Evolutionary conservation across 2,329 filamentous ascomycete species (phyloP).

Genomic region (Venturiaceae sp.): DNA sequence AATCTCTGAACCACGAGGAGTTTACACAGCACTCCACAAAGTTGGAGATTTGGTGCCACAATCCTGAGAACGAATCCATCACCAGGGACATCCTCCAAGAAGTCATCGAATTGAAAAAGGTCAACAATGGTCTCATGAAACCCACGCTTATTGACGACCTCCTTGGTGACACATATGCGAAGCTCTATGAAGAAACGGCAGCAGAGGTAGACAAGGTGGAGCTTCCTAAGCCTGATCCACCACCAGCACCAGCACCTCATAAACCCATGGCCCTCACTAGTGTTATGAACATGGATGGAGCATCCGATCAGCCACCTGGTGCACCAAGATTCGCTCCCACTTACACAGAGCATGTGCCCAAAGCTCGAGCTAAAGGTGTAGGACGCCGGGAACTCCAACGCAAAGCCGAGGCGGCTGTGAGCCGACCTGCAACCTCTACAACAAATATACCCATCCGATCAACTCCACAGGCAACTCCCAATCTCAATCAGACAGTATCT

Average conservation of each 20-base stretch:
- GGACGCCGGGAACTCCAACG: conserved; percentile 49
- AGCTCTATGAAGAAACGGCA: conserved; percentile 60
- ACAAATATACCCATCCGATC: conserved; percentile 8
- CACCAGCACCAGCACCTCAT: conserved; percentile 12
- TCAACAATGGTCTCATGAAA: conserved; percentile 86
- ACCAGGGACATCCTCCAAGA: conserved; percentile 56
- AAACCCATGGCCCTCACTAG: conserved; percentile 18
- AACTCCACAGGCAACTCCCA: not conserved
- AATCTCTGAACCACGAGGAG: conserved; percentile 53
- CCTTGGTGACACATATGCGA: conserved; percentile 82
- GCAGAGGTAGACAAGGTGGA: conserved; percentile 44
- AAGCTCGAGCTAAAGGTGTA: conserved; percentile 44
- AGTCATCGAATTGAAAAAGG: conserved; percentile 59
- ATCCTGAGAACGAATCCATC: conserved; percentile 33
- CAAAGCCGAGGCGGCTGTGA: conserved; percentile 45
- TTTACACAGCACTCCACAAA: conserved; percentile 50
- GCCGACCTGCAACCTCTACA: not conserved
- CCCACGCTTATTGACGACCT: conserved; percentile 79
- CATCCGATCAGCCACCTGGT: conserved; percentile 11
- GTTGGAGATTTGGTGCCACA: conserved; percentile 50
- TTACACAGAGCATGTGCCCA: conserved; percentile 11
- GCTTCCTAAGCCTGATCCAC: conserved; percentile 33
- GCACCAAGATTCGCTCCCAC: conserved; percentile 9
- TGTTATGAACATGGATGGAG: conserved; percentile 22
- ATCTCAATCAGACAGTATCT: conserved; percentile 17